A percentile compares a stretch with the other conserved stretches of the same genome.
These are phyloP conservation scores for Coelastrella sp. DNA, from an alignment of 139 green algal genomes.

Conservation along the genomic window DNA sequence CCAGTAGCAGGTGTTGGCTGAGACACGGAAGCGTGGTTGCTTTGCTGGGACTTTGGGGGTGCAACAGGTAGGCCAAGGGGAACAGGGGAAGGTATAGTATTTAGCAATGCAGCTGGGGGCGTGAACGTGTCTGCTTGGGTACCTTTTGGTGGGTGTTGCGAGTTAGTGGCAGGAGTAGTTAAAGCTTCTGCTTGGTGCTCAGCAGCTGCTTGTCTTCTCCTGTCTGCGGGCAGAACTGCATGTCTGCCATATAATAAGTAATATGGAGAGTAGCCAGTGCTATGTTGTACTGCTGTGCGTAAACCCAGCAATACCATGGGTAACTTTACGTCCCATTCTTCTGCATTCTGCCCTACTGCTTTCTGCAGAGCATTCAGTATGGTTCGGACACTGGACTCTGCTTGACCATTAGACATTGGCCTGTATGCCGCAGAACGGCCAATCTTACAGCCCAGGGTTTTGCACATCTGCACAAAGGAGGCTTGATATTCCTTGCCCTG, in stretches of 20 bases:
- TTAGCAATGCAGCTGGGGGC: neutral
- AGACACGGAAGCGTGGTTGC: neutral
- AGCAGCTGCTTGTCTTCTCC: neutral
- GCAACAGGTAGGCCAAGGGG: neutral
- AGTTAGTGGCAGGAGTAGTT: neutral
- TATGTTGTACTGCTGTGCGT: neutral
- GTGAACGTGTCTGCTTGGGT: neutral
- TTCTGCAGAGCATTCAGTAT: neutral
- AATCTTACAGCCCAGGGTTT: neutral
- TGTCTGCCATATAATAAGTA: neutral
- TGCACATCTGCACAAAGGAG: neutral
- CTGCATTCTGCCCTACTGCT: neutral
- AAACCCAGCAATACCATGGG: neutral
- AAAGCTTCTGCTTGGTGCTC: neutral
- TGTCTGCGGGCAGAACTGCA: neutral
- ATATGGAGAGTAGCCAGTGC: neutral
- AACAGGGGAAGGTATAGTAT: neutral
- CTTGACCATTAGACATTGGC: neutral
- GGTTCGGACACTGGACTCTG: neutral
- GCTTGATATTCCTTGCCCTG: constrained; percentile 4
- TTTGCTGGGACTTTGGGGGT: neutral
- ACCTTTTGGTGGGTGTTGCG: neutral
- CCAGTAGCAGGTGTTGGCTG: neutral
- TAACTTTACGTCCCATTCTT: constrained; percentile 11
- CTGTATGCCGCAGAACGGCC: neutral